These are phyloP conservation scores for Microstegium vimineum DNA, from an alignment of 176 grass and related monocot species.

Conservation along the genomic window DNA sequence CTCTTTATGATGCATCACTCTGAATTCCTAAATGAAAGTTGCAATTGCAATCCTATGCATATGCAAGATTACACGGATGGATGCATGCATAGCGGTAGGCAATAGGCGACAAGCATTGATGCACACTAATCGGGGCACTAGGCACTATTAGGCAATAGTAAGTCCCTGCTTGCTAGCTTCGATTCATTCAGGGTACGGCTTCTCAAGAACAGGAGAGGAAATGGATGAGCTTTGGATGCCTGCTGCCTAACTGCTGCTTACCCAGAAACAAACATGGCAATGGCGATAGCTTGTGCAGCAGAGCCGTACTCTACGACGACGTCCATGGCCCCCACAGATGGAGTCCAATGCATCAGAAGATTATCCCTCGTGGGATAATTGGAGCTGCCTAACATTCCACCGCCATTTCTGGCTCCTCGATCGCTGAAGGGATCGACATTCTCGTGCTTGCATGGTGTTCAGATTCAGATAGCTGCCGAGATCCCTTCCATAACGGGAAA, in stretches of 20 bases:
- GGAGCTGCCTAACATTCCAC: conserved; percentile 36
- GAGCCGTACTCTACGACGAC: background rate
- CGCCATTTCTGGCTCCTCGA: background rate
- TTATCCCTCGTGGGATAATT: conserved; percentile 45
- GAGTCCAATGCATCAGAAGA: background rate
- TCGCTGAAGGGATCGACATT: conserved; percentile 2
- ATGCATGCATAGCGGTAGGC: conserved; percentile 20
- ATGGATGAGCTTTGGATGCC: conserved; percentile 1
- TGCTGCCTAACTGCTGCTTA: conserved; percentile 28
- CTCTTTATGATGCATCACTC: background rate
- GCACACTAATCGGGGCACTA: conserved; percentile 7
- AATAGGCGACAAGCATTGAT: conserved; percentile 16
- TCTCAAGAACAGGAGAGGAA: conserved; percentile 9
- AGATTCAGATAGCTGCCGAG: conserved; percentile 18
- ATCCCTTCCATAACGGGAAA: conserved; percentile 19
- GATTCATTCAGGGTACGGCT: background rate
- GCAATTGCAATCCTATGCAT: background rate
- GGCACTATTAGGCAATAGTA: background rate
- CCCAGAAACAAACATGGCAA: conserved; percentile 8
- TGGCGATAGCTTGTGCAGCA: background rate
- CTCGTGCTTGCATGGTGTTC: conserved; percentile 15
- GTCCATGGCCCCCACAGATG: no score
- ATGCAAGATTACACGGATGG: conserved; percentile 1
- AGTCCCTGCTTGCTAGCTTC: no score
- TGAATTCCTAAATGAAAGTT: background rate